Percentiles rank a stretch among this genome's conserved stretches.
These are phyloP conservation scores for Colletotrichum sp. DNA, from an alignment of 2,329 filamentous ascomycete genomes.

Conservation along the genomic window DNA sequence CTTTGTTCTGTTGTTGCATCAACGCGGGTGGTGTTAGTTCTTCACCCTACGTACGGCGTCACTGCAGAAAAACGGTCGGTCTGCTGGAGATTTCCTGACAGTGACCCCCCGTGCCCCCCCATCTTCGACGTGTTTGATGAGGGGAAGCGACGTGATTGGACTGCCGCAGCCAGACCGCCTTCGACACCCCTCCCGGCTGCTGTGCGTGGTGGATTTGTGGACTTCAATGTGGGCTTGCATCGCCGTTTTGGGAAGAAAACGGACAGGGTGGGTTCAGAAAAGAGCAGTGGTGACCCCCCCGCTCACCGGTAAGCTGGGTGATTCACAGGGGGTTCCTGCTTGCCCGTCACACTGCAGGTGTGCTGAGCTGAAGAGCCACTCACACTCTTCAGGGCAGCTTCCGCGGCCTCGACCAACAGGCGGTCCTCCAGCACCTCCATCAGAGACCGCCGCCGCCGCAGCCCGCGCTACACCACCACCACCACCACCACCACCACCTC, in stretches of 20 bases:
- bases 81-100: neutral
- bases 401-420: slow-evolving; percentile 4
- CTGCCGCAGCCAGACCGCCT: slow-evolving; percentile 9
- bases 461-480: neutral
- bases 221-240: neutral
- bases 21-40: neutral
- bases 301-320: neutral
- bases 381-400: neutral
- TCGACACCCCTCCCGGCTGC: neutral
- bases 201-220: slow-evolving; percentile 9
- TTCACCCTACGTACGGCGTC: neutral
- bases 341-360: neutral
- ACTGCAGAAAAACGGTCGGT: neutral
- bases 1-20: slow-evolving; percentile 10
- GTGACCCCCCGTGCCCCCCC: neutral
- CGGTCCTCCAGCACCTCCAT: neutral
- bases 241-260: slow-evolving; percentile 10
- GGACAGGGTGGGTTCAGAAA: slow-evolving; percentile 2
- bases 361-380: neutral
- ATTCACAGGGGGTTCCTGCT: neutral
- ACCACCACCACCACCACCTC: neutral
- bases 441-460: neutral
- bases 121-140: neutral
- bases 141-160: slow-evolving; percentile 4
- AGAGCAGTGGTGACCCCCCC: neutral